Evolutionary conservation across 2,329 filamentous ascomycete genomes (phyloP), one percentile per base, ranked within the genome.

Genomic region (Epichloe gansuensis): DNA sequence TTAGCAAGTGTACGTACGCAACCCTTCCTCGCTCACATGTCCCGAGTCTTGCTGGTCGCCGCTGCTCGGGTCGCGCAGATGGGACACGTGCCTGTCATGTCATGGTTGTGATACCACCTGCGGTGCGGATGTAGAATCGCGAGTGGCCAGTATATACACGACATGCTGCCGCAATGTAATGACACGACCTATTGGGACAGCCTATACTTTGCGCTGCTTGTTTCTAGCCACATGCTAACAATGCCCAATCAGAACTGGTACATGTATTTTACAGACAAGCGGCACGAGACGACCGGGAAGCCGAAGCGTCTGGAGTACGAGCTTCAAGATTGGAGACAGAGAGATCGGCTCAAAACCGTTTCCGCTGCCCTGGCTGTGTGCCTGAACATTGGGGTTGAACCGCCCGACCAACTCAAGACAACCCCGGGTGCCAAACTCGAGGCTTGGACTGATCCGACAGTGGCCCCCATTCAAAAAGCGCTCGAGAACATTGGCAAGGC

Each of bases 201-300:
- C 27, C 15, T 8, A 4, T 8, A 4, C 8, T 46, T 40, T 27
- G 5, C 7, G 23, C 27, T 35, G 27, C 36, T n/a, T 8, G 31
- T 25, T 31, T 9, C 8, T 43, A n/a, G 23, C 6, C 43, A 13
- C 23, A 38, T 48, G 47, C 53, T 53, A 42, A 53, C 43, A 23
- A 45, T 53, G 47, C 31, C 31, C 12, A 48, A 41, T 31, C 68
- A 95, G 86, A 94, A 89, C 59, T 98, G 95, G 81, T 97, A 95
- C 74, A 97, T 97, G 91, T 98, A 98, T 71, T 98, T 87, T 68
- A 96, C 91, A 57, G 93, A 98, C 69, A 97, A 97, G 69, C 85
- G 91, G 50, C 93, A 98, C 69, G 93, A 97, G 66, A 93, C 89
- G 23, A 91, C 89, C 38, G 93, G 89, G 23, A 89, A 90, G 59